Conservation (phyloP, 805 yeast species). For the Blastobotrys mokoenaii region DNA sequence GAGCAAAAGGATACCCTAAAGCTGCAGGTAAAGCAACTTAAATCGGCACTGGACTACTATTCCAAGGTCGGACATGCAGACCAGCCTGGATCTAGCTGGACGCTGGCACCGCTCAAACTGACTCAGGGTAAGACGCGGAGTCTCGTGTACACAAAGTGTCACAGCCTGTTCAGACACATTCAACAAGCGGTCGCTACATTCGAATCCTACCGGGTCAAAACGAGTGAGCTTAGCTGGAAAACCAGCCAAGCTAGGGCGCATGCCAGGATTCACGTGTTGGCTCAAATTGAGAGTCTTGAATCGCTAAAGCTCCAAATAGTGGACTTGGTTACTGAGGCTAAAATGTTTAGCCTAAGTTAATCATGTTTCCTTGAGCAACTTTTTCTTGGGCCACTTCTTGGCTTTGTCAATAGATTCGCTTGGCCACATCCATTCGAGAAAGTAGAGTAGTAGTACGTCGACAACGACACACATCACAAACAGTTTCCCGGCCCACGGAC, state of each 20-base stretch:
- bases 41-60: no score
- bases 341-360: not conserved
- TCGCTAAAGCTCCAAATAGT: slow-evolving; percentile 2
- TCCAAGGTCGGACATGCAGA: no score
- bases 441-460: slow-evolving; percentile 55
- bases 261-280: not conserved
- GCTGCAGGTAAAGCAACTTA: not conserved
- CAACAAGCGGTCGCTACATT: slow-evolving; percentile 1
- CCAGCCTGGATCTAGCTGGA: no score
- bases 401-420: slow-evolving; percentile 60
- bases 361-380: not conserved
- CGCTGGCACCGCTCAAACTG: not conserved
- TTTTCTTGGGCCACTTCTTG: slow-evolving; percentile 56
- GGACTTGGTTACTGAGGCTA: not conserved
- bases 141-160: slow-evolving; percentile 1
- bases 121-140: not conserved
- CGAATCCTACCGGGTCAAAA: not conserved
- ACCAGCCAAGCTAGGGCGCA: no score
- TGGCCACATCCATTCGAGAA: slow-evolving; percentile 70
- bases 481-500: slow-evolving; percentile 73
- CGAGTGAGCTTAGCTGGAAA: no score
- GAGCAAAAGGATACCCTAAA: not conserved
- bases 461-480: slow-evolving; percentile 74
- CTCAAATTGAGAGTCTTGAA: slow-evolving; percentile 3
- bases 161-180: slow-evolving; percentile 1